These are phyloP conservation scores for Penicillium sp. DNA, from an alignment of 2,329 filamentous ascomycete genomes.

Conservation along the genomic window DNA sequence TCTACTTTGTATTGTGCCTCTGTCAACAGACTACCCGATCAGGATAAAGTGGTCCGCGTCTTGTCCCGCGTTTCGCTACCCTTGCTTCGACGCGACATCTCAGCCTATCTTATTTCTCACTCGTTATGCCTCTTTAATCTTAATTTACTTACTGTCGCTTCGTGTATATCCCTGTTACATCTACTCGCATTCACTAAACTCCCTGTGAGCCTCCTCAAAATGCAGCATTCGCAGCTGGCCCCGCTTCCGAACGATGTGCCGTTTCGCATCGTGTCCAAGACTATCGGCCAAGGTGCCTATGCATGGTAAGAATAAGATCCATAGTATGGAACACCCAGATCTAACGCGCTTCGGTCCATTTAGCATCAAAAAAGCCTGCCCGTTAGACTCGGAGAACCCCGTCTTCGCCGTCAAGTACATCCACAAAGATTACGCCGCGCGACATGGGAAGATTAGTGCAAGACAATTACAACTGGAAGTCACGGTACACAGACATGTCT, in stretches of 20 bases:
- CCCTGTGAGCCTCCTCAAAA: slow-evolving; percentile 33
- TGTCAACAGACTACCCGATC: slow-evolving; percentile 36
- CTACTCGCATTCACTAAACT: neutral
- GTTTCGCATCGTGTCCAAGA: slow-evolving; percentile 93
- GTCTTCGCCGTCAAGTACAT: slow-evolving; percentile 98
- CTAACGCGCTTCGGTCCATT: slow-evolving; percentile 12
- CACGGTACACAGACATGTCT: slow-evolving; percentile 82
- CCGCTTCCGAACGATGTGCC: slow-evolving; percentile 81
- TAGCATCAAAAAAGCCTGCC: slow-evolving; percentile 91
- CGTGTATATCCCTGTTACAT: neutral
- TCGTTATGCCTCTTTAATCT: slow-evolving; percentile 3
- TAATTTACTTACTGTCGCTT: slow-evolving; percentile 9
- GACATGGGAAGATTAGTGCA: slow-evolving; percentile 80
- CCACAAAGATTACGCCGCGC: slow-evolving; percentile 91
- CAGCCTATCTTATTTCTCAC: slow-evolving; percentile 21
- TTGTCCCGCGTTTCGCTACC: slow-evolving; percentile 29
- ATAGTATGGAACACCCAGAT: neutral
- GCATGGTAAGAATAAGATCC: slow-evolving; percentile 66
- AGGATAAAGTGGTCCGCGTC: slow-evolving; percentile 40
- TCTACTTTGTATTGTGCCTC: neutral
- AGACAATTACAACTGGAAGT: slow-evolving; percentile 94
- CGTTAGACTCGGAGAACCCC: slow-evolving; percentile 65
- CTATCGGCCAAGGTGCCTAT: slow-evolving; percentile 94
- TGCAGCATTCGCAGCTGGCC: slow-evolving; percentile 80
- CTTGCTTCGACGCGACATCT: slow-evolving; percentile 15